Base-by-base conservation (phyloP, 2,329 filamentous ascomycete species). In the Scolecobasidium constrictum region DNA sequence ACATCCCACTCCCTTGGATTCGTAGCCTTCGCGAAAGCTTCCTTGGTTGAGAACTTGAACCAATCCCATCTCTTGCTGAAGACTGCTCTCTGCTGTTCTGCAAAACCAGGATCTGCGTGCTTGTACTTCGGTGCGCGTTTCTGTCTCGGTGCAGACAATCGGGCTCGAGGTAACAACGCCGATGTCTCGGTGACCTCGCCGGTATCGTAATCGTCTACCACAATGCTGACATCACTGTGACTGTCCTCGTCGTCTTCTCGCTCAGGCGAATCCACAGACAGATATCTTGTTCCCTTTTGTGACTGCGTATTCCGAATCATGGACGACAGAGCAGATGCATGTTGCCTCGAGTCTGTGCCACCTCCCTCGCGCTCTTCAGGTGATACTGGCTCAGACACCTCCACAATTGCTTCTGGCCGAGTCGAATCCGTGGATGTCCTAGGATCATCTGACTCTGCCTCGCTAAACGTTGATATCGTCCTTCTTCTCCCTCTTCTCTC, bases 331-430 rank as follows among this genome's bases (percentile, higher is more conserved):
- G 22, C 34, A 12, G 44, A 46, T 5, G 37, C 34, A 19, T 38
- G 38, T 12, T 19, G 15, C 19, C 35, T 31, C 17, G 36, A 7
- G 11, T 39, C 43, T 18, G 26, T 37, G 36, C n/a, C 31, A n/a
- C 56, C 15, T 12, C 35, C 21, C 50, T 23, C 55, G 51, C 49
- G 54, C 46, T 40, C 57, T 39, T 69, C 64, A 3, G 71, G 70
- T 4, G 72, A 72, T 7, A 67, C 61, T 4, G 72, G 68, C 53
- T 82, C 78, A 4, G 73, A 74, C 19, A 77, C 70, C 56, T 84
- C 80, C 39, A 67, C 58, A 43, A 83, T 83, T 4, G 68, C 68
- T 31, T 73, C 66, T 6, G 70, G 65, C 15, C 59, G 58, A n/a
- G 48, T 47, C n/a, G 59, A 56, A 42, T 61, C 58, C 17, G 50